phyloP scores from a whole-genome alignment of 1,284 basidiomycete species.

The Termitomyces sp. region DNA sequence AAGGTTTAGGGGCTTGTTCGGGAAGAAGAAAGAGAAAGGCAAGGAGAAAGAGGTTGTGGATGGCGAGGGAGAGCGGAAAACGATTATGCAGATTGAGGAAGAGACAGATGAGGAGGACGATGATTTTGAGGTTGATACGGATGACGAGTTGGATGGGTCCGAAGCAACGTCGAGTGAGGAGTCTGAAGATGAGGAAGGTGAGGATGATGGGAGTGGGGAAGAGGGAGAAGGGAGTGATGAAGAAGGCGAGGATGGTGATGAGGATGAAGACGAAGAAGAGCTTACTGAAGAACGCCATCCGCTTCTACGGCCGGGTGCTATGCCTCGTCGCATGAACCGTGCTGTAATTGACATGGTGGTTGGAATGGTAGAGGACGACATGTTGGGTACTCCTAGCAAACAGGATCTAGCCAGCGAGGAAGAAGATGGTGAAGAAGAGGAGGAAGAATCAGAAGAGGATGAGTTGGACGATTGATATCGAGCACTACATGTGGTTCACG shows the following conservation, averaged over 20 bases:
- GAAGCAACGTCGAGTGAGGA: conserved; percentile 27
- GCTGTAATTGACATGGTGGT: conserved; percentile 62
- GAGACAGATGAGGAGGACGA: conserved; percentile 49
- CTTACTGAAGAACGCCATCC: conserved; percentile 57
- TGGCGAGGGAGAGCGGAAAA: conserved; percentile 24
- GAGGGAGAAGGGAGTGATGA: conserved; percentile 16
- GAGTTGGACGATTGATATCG: conserved; percentile 21
- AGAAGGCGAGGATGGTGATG: conserved; percentile 12
- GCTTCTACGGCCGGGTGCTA: conserved; percentile 57
- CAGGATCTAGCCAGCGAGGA: conserved; percentile 3
- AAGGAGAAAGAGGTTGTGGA: conserved; percentile 27
- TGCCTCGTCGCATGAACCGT: conserved; percentile 58
- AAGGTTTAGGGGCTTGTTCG: conserved; percentile 53
- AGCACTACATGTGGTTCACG: neutral
- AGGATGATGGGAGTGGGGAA: neutral
- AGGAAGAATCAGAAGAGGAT: conserved; percentile 17
- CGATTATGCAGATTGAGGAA: conserved; percentile 37
- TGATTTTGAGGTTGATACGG: conserved; percentile 42
- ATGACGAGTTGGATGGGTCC: conserved; percentile 37
- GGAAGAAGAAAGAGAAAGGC: conserved; percentile 31
- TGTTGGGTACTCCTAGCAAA: conserved; percentile 27
- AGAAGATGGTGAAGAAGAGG: conserved; percentile 6
- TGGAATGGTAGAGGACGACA: conserved; percentile 51
- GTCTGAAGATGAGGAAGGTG: conserved; percentile 20
- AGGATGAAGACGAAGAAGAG: conserved; percentile 32